phyloP scores from a whole-genome alignment of 78 protist species.

The Acrasis kona region DNA sequence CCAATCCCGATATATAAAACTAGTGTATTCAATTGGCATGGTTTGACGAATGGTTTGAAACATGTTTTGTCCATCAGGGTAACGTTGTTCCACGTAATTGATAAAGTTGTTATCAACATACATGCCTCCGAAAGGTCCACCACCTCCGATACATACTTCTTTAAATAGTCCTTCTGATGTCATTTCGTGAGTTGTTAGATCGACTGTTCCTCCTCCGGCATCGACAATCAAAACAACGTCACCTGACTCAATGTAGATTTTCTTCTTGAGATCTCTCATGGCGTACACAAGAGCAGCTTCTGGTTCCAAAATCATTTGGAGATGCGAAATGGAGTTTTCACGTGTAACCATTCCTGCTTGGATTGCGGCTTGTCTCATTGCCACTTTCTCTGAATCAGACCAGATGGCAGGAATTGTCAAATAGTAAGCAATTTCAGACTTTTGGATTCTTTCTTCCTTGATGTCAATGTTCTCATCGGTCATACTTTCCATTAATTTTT shows the following conservation, averaged over 20 bases:
- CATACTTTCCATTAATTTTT: too few relatives aligned
- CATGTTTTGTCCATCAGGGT: too few relatives aligned
- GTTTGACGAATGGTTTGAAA: too few relatives aligned
- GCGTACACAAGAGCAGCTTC: background rate
- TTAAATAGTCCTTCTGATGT: background rate
- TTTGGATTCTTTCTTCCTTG: too few relatives aligned
- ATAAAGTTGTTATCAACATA: too few relatives aligned
- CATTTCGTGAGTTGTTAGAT: background rate
- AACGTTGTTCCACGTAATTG: too few relatives aligned
- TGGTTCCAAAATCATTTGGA: background rate
- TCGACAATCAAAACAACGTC: background rate
- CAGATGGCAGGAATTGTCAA: background rate
- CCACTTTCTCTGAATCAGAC: background rate
- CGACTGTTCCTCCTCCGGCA: background rate
- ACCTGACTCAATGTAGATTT: too few relatives aligned
- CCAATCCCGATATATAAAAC: too few relatives aligned
- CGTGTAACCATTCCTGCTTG: background rate
- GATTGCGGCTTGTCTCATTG: background rate
- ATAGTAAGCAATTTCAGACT: too few relatives aligned
- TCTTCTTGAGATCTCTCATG: too few relatives aligned
- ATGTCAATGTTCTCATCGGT: too few relatives aligned
- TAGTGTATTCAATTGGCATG: too few relatives aligned
- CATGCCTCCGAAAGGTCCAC: conserved; percentile 1
- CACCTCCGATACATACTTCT: background rate
- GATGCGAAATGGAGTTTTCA: background rate